Evolutionary conservation across 768 basidiomycete species (phyloP).

Genomic region (Suillus ampliporus): DNA sequence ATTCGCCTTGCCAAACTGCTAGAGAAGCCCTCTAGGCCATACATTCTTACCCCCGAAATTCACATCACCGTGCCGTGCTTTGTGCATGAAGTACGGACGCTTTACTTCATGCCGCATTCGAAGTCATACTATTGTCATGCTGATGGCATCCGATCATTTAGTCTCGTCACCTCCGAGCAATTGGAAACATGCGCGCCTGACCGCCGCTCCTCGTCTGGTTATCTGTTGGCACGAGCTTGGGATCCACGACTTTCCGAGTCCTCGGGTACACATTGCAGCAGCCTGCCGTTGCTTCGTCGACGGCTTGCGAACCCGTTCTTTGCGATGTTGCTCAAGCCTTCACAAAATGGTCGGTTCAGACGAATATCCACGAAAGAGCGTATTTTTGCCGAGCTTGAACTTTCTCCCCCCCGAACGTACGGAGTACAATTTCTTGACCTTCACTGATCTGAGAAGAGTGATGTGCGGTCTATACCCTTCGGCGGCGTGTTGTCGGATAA

Average conservation of each 20-base stretch:
- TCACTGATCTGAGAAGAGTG: too few relatives aligned
- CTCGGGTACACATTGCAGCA: too few relatives aligned
- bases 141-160: neutral
- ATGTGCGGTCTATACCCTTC: too few relatives aligned
- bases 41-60: neutral
- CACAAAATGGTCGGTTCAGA: too few relatives aligned
- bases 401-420: too few relatives aligned
- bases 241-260: conserved; percentile 4
- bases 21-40: conserved; percentile 2
- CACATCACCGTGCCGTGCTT: conserved; percentile 7
- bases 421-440: too few relatives aligned
- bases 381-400: too few relatives aligned
- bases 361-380: too few relatives aligned
- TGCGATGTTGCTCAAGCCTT: too few relatives aligned
- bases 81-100: conserved; percentile 3
- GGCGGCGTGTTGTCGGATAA: too few relatives aligned
- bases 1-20: neutral
- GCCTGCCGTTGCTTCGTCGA: too few relatives aligned
- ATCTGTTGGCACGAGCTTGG: conserved; percentile 6
- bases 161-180: neutral
- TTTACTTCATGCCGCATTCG: neutral
- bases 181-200: neutral
- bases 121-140: neutral
- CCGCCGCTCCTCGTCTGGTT: neutral
- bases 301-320: too few relatives aligned